Base-by-base conservation (phyloP, 345 rosid species). In the Dimocarpus longan region DNA sequence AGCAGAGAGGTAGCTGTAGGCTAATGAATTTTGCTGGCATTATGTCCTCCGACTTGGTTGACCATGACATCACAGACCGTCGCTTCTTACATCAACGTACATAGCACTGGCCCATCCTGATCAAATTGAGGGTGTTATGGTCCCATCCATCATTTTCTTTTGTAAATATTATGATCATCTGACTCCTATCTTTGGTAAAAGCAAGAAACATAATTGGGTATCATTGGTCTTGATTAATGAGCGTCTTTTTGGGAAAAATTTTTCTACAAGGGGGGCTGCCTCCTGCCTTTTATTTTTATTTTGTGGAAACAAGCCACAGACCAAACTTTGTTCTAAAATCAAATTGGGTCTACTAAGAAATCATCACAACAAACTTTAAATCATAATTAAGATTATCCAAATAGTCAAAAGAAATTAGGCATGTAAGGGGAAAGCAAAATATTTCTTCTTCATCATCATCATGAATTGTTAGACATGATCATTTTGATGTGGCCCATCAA, bases 401-500 rank as follows among this genome's bases (percentile, higher is more conserved):
- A 80, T 44, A 54, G 78, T 78, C 78, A 78, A 75, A 78, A 57
- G 71, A 70, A 75, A 72, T 74, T 84, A 60, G 77, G 54, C 67
- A 10, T 40, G 52, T 6, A 37, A 3, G 22, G 60, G 22, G 60
- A 59, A 79, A 82, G 39, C 6, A 64, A 16, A n/a, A 11, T 60
- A 78, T 46, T 48, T 71, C 21, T 9, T 44, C 21, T 64, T 28
- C 15, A 5, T 10, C 22, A 57, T 68, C 81, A 84, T 86, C 71
- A 86, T 83, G 84, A 78, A 63, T 48, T 81, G 67, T 60, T 74
- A 15, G 79, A 76, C 85, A 81, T 24, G 42, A 82, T 83, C 66
- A 82, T 84, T 73, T 39, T 44, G 10, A 46, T 16, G 62, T 83
- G 88, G 75, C 79, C 88, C 82, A 78, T 82, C 79, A 75, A 40